A percentile compares a stretch with the other conserved stretches of the same genome.
These are phyloP conservation scores for Claviceps purpurea DNA, from an alignment of 2,329 filamentous ascomycete species.

Conservation along the genomic window DNA sequence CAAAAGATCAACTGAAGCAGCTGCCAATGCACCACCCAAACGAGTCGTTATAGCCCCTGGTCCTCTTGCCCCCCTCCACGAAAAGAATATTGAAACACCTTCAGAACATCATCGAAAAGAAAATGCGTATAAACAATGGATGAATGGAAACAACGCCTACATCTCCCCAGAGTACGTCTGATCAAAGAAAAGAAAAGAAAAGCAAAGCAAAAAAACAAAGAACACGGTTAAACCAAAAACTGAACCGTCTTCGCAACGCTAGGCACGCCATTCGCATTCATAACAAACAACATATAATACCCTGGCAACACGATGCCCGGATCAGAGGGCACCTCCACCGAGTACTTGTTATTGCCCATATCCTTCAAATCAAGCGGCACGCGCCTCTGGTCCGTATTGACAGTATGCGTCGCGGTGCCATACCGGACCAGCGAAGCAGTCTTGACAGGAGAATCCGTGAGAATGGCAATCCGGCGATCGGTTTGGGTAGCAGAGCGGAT, in stretches of 20 bases:
- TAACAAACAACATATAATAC: constrained; percentile 40
- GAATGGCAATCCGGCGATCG: constrained; percentile 13
- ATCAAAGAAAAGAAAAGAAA: too few relatives aligned
- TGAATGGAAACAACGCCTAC: neutral
- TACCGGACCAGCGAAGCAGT: constrained; percentile 29
- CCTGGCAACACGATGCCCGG: constrained; percentile 37
- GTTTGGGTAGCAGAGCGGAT: constrained; percentile 16
- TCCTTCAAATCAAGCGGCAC: constrained; percentile 26
- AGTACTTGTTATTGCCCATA: constrained; percentile 20
- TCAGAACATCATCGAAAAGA: too few relatives aligned
- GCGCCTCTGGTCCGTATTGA: constrained; percentile 45
- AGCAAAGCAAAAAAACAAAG: neutral
- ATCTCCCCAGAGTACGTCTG: neutral
- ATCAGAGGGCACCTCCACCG: constrained; percentile 30
- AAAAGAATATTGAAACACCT: too few relatives aligned
- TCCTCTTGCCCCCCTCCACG: too few relatives aligned
- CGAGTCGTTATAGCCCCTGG: too few relatives aligned
- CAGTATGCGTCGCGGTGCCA: constrained; percentile 37
- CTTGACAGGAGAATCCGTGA: constrained; percentile 15
- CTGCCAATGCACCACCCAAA: too few relatives aligned
- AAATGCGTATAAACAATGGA: neutral
- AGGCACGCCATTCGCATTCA: constrained; percentile 30
- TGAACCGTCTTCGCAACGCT: constrained; percentile 30
- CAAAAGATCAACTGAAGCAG: too few relatives aligned
- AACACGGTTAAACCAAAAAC: constrained; percentile 1